phyloP scores from a whole-genome alignment of 1,139 yeast species.

The Protomyces inundatus region DNA sequence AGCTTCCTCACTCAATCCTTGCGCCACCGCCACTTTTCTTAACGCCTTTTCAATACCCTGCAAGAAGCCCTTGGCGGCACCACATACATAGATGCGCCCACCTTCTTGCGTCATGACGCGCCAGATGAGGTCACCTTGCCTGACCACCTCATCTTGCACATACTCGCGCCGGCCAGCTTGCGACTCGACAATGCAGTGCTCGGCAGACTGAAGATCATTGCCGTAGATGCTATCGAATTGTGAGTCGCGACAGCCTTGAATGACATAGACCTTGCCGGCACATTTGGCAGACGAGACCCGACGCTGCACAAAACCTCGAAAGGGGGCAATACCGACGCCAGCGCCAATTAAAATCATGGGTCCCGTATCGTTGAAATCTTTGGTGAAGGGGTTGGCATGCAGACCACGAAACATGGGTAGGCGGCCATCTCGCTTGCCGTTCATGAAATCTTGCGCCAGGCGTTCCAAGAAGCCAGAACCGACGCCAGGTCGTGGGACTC shows the following conservation, averaged over 20 bases:
- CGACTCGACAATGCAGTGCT: conserved; percentile 56
- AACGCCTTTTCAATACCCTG: conserved; percentile 68
- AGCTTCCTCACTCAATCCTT: conserved; percentile 49
- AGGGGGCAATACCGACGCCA: conserved; percentile 37
- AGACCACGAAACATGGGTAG: conserved; percentile 35
- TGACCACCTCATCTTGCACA: conserved; percentile 64
- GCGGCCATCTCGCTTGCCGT: conserved; percentile 30
- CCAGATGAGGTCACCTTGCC: conserved; percentile 49
- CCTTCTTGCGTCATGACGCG: conserved; percentile 53
- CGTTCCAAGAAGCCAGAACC: conserved; percentile 33
- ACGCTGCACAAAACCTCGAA: conserved; percentile 36
- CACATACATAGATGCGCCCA: conserved; percentile 78
- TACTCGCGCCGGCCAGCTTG: conserved; percentile 52
- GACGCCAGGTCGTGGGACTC: conserved; percentile 31
- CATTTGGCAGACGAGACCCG: conserved; percentile 32
- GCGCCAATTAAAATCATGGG: conserved; percentile 41
- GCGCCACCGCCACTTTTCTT: conserved; percentile 51
- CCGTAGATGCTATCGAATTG: conserved; percentile 65
- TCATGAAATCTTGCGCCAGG: conserved; percentile 23
- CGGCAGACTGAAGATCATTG: conserved; percentile 57
- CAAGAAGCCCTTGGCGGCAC: conserved; percentile 82
- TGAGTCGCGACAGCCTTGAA: conserved; percentile 71
- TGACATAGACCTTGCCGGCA: conserved; percentile 53
- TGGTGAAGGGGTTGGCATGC: conserved; percentile 35
- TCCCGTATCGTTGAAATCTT: conserved; percentile 34